Evolutionary conservation across 2,329 filamentous ascomycete species (phyloP), one percentile per base, ranked within the genome.

Genomic region (Pseudopyricularia cyperi): DNA sequence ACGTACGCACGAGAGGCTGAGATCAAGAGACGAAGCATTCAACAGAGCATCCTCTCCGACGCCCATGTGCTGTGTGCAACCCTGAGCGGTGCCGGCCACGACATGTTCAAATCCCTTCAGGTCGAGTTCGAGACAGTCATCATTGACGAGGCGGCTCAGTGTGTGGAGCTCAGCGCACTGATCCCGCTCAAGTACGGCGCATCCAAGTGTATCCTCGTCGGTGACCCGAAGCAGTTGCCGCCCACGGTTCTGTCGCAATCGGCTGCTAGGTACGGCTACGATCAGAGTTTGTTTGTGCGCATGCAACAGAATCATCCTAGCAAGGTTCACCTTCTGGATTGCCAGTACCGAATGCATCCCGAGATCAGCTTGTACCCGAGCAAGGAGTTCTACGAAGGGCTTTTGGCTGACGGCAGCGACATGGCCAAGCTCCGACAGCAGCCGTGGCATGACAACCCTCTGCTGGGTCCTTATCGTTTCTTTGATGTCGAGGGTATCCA

Each of bases 61-160:
- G 89, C 93, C 2, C 88, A 98, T 67, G 86, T 98, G 50, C 81
- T 98, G 30, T 98, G 93, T 66, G 87, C 91, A 42, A 98, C 93
- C 0, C 80, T 98, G 46, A 96, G 90, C 65, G 93, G 91, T 61
- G 91, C 86, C 66, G 93, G 93, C 3, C 94, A 98, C 62, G 93
- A 98, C 58, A 95, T 97, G 82, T 95, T 98, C 71, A 89, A 91
- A 67, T 86, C 85, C 59, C 71, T 98, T 52, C 90, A 87, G 60
- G 89, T 98, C 50, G 93, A 98, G 66, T 98, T 98, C 59, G 93
- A 98, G 68, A 97, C 93, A 0, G 93, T 98, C 57, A 87, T 98
- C 59, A 96, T 98, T 57, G 93, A 98, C 61, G 93, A 98, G 70
- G 93, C 93, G 3, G 93, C 93, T 15, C 93, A 98, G 74, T 98